phyloP scores from a whole-genome alignment of 1,139 yeast genomes.

The Candida mesenterica region DNA sequence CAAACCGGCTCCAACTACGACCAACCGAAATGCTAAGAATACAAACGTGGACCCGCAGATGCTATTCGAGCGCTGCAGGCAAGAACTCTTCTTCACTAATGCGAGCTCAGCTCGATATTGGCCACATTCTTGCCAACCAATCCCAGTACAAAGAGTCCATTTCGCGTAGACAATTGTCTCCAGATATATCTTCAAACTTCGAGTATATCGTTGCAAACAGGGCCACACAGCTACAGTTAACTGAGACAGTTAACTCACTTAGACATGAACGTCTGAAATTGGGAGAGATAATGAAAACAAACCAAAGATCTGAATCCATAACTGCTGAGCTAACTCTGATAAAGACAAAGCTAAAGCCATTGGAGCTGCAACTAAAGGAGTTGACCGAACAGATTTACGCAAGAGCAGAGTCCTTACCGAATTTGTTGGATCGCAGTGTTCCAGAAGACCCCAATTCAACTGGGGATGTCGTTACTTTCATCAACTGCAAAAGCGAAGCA shows the following conservation, averaged over 20 bases:
- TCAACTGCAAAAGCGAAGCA: slow-evolving; percentile 40
- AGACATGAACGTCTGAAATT: slow-evolving; percentile 30
- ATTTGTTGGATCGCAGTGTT: slow-evolving; percentile 55
- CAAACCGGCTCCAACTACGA: no score
- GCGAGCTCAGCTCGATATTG: slow-evolving; percentile 51
- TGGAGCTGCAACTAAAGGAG: slow-evolving; percentile 31
- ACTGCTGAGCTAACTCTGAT: slow-evolving; percentile 22
- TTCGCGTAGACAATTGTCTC: slow-evolving; percentile 40
- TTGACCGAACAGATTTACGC: slow-evolving; percentile 30
- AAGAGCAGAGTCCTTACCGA: slow-evolving; percentile 63
- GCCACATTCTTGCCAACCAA: slow-evolving; percentile 39
- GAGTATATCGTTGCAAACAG: slow-evolving; percentile 29
- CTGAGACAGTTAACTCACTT: slow-evolving; percentile 23
- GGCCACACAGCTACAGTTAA: slow-evolving; percentile 22
- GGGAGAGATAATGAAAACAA: slow-evolving; percentile 22
- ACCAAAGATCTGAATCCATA: slow-evolving; percentile 16
- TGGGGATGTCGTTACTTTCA: slow-evolving; percentile 45
- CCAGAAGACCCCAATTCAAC: slow-evolving; percentile 24
- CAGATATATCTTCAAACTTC: slow-evolving; percentile 28
- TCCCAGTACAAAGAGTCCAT: slow-evolving; percentile 46
- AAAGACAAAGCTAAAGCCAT: slow-evolving; percentile 32
- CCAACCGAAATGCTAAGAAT: no score
- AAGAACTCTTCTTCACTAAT: slow-evolving; percentile 23
- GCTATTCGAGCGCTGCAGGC: not conserved
- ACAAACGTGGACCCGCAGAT: no score